phyloP scores from a whole-genome alignment of 2,329 filamentous ascomycete species.

The Fusarium lateritium region DNA sequence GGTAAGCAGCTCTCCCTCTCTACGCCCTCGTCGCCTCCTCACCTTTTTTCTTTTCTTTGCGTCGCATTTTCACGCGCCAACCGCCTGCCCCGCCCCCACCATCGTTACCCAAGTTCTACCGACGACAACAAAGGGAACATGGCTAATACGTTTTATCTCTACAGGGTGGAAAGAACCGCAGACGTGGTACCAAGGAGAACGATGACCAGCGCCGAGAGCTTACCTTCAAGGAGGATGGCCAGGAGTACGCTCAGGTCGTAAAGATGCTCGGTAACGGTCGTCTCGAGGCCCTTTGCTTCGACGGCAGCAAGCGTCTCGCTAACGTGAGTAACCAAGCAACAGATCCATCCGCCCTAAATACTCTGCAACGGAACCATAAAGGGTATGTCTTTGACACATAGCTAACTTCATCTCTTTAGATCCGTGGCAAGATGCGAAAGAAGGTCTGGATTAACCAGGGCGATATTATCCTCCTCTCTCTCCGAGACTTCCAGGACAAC shows the following conservation, averaged over 20 bases:
- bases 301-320: constrained; percentile 72
- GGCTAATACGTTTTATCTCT: constrained; percentile 38
- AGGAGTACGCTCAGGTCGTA: constrained; percentile 72
- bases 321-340: constrained; percentile 53
- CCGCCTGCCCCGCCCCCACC: constrained; percentile 52
- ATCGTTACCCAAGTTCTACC: constrained; percentile 38
- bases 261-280: constrained; percentile 98
- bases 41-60: not conserved
- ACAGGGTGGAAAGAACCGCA: constrained; percentile 97
- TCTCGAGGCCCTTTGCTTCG: constrained; percentile 94
- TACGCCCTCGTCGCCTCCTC: not conserved
- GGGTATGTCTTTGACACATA: constrained; percentile 50
- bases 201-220: constrained; percentile 99
- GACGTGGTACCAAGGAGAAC: constrained; percentile 99
- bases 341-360: constrained; percentile 9
- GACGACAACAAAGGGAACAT: constrained; percentile 13
- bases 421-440: constrained; percentile 96
- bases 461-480: constrained; percentile 90
- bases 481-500: constrained; percentile 94
- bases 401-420: constrained; percentile 72
- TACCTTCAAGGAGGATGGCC: constrained; percentile 98
- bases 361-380: not conserved
- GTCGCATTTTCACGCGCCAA: constrained; percentile 33
- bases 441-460: constrained; percentile 99
- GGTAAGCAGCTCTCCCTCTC: constrained; percentile 65